Base-by-base conservation (phyloP, 345 rosid genomes). In the Gossypium sturtianum region DNA sequence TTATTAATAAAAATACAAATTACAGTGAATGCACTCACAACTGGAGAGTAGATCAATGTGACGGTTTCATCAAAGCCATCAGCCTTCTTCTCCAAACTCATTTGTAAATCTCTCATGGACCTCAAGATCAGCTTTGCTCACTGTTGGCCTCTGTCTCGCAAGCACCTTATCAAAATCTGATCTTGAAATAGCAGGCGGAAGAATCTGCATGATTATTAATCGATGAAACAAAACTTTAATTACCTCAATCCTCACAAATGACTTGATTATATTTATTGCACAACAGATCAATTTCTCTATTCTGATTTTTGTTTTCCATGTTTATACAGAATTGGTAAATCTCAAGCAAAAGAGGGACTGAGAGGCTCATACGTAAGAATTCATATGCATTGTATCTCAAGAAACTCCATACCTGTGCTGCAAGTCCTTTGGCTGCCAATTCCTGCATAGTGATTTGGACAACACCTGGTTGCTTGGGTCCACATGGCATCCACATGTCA, bases 11-110 rank as follows among this genome's bases (percentile, higher is more conserved):
- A 76, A 76, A 62, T 82, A 86, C 87, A 88, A 73, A 83, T 77
- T 63, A 78, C 63, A 69, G 76, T 71, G 71, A 76, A 38, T 74
- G 72, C 75, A 84, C 77, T 76, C 83, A 74, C 82, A 63, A 74
- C 59, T 72, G 62, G 27, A 65, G 78, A 51, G 59, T 52, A 76
- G 66, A 71, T 79, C 78, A 27, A 16, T 44, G 34, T 22, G 66
- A 63, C 20, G 16, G 12, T 20, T 71, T 61, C 27, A 16, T 44
- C 66, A 29, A 22, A 65, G 71, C 48, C 74, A 23, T 86, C 79
- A 90, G 43, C 97, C 97, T 82, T 91, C 97, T 86, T 91, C 97
- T 45, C 97, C 97, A 79, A 91, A 91, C 86, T 91, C 97, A 54
- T 83, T 87, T 3, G 97, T 91, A 82, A 91, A 91, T 85, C 91